Evolutionary conservation across 2,329 filamentous ascomycete species (phyloP), one percentile per base, ranked within the genome.

Genomic region (Scedosporium dehoogii): DNA sequence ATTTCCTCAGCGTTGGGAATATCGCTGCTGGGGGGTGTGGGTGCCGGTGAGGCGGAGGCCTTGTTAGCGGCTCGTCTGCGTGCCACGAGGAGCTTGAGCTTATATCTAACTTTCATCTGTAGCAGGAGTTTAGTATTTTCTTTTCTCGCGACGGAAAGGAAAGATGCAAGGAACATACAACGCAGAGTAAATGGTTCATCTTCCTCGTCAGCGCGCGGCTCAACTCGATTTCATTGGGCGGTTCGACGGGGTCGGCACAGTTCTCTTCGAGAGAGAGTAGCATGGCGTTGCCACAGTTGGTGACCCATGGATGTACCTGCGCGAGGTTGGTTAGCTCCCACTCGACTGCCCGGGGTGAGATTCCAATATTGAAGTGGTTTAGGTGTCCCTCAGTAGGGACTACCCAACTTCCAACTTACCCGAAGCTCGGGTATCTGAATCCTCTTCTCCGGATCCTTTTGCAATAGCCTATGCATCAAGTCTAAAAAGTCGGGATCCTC

Each of bases 241-340:
- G 84, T 65, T 92, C 90, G 38, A 97, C 80, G 16, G 91, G 78
- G 66, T 92, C 82, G 10, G 88, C 84, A 53, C 90, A 96, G 68
- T 99, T 99, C 70, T 97, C 92, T 66, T 92, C 89, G 55, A 85
- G 82, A 6, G 91, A 85, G 12, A 97, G 80, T 14, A 99, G 78
- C 64, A 85, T 85, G 73, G 97, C 93, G 6, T 78, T 82, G 14
- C 91, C 92, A 62, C 83, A 76, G 69, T 85, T 89, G 5, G 93
- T 97, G 14, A 99, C 91, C 94, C 94, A 99, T 0, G 91, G 85
- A 71, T 99, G 94, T 68, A 88, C 84, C 93, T 97, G 65, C 25
- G 6, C 27, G 27, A 29, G 27, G 53, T 18, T 56, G 14, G 14
- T 25, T 56, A 23, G 14, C 23, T 56, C 12, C 12, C 53, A 29